Evolutionary conservation across 1,139 yeast genomes (phyloP), one percentile per base, ranked within the genome.

Genomic region (Meyerozyma guilliermondii): DNA sequence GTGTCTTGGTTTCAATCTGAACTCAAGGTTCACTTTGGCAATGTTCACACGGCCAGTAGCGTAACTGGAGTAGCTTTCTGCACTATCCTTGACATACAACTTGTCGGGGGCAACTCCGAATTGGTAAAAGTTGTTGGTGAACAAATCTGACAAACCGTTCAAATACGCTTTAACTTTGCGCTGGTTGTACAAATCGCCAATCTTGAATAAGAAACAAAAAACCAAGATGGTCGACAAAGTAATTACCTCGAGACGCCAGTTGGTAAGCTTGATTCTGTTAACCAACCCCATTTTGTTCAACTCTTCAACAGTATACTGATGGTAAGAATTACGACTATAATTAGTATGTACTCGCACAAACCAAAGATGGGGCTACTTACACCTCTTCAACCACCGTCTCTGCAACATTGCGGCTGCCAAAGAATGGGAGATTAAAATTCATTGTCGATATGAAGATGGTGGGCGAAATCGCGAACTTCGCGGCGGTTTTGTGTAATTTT

Each of bases 21-120:
- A 71, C 50, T 75, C 79, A 43, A 84, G 73, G 45, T 76, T 66
- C 45, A 88, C 68, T 48, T 78, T 74, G 49, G 80, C 81, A 50
- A 92, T 76, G 62, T 87, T 84, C 49, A 79, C 70, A 62, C 98
- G 81, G 49, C 98, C 98, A 44, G 95, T 77, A 38, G 97, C 96
- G 62, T 87, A 92, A 39, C 88, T 73, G 14, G 92, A 71, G 62
- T 66, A 89, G 46, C 78, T 74, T 56, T 87, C 85, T 38, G 85
- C 71, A 42, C 83, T 80, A 60, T 88, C 96, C 58, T 80, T 77
- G 50, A 82, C 69, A 54, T 73, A 75, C 51, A 78, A 66, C 40
- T 66, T 63, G 38, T 70, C 68, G 39, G 67, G 50, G n/a, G 70
- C 61, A 39, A 81, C 81, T 44, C 98, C 98, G 48, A 83, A 92